Evolutionary conservation across 176 grass and related monocot species (phyloP).

Genomic region (Juncus inflexus): DNA sequence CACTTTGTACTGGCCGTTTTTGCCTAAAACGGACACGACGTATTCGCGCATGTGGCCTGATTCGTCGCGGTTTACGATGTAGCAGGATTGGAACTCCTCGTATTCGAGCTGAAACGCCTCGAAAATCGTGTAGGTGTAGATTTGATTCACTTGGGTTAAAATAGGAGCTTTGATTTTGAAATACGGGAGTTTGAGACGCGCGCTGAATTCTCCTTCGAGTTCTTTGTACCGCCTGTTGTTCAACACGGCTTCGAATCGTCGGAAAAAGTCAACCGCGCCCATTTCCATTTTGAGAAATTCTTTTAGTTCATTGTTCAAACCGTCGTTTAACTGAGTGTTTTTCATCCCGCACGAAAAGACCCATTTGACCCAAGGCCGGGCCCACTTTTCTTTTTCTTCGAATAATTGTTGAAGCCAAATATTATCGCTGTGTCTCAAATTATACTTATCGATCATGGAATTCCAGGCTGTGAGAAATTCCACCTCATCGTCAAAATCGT

Average conservation of each 20-base stretch:
- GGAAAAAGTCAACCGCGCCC: constrained; percentile 39
- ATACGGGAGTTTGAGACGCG: constrained; percentile 39
- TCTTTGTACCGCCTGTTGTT: constrained; percentile 40
- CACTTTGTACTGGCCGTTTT: constrained; percentile 41
- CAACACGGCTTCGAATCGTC: constrained; percentile 39
- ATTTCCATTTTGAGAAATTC: constrained; percentile 42
- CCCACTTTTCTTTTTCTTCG: constrained; percentile 67
- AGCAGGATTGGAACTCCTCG: constrained; percentile 65
- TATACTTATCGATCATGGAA: constrained; percentile 53
- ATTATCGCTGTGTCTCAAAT: constrained; percentile 30
- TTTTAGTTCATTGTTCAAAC: constrained; percentile 27
- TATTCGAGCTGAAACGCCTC: constrained; percentile 62
- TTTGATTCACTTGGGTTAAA: constrained; percentile 46
- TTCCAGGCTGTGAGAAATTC: constrained; percentile 48
- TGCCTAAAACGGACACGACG: constrained; percentile 49
- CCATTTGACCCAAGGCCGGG: constrained; percentile 46
- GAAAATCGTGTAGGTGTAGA: constrained; percentile 59
- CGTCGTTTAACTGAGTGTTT: constrained; percentile 40
- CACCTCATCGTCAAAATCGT: constrained; percentile 49
- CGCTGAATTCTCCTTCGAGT: constrained; percentile 45
- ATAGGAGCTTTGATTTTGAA: constrained; percentile 62
- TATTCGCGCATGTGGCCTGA: constrained; percentile 35
- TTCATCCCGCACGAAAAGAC: constrained; percentile 61
- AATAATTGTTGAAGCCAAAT: constrained; percentile 49
- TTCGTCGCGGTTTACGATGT: constrained; percentile 44